These are phyloP conservation scores for Neonectria coccinea DNA, from an alignment of 2,329 filamentous ascomycete species.

Conservation along the genomic window DNA sequence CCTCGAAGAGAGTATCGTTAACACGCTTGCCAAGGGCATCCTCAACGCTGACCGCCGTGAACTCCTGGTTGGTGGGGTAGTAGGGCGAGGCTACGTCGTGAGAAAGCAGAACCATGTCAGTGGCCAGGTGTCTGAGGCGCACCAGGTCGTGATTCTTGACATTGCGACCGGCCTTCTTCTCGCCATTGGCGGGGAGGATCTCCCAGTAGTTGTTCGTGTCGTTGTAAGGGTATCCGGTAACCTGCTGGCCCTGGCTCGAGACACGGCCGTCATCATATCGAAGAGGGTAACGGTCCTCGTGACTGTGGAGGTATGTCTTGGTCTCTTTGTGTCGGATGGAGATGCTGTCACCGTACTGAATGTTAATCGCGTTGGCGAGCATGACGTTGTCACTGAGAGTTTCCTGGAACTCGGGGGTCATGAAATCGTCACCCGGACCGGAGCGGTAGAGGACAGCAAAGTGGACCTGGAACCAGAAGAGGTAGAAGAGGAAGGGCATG, in stretches of 20 bases:
- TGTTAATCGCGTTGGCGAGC: conserved; percentile 84
- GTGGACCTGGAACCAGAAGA: conserved; percentile 99
- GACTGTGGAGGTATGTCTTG: conserved; percentile 95
- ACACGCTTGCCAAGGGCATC: conserved; percentile 79
- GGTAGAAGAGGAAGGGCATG: conserved; percentile 95
- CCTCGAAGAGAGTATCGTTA: conserved; percentile 93
- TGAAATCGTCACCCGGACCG: conserved; percentile 97
- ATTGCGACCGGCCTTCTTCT: conserved; percentile 67
- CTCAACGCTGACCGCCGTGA: conserved; percentile 82
- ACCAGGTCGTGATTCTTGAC: conserved; percentile 89
- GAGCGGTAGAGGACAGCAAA: conserved; percentile 90
- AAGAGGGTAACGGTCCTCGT: conserved; percentile 87
- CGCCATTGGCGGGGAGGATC: conserved; percentile 77
- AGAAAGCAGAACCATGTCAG: conserved; percentile 86
- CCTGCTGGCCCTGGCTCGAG: conserved; percentile 97
- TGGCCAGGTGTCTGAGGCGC: conserved; percentile 86
- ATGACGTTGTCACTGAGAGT: conserved; percentile 95
- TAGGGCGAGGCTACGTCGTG: conserved; percentile 98
- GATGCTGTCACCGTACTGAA: conserved; percentile 91
- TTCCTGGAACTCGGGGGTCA: conserved; percentile 98
- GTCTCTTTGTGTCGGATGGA: conserved; percentile 96
- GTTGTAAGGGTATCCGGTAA: conserved; percentile 97
- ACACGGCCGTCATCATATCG: conserved; percentile 98
- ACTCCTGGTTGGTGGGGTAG: conserved; percentile 98
- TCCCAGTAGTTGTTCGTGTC: conserved; percentile 99